Evolutionary conservation across 1,284 basidiomycete genomes (phyloP).

Genomic region (Tremellales sp.): DNA sequence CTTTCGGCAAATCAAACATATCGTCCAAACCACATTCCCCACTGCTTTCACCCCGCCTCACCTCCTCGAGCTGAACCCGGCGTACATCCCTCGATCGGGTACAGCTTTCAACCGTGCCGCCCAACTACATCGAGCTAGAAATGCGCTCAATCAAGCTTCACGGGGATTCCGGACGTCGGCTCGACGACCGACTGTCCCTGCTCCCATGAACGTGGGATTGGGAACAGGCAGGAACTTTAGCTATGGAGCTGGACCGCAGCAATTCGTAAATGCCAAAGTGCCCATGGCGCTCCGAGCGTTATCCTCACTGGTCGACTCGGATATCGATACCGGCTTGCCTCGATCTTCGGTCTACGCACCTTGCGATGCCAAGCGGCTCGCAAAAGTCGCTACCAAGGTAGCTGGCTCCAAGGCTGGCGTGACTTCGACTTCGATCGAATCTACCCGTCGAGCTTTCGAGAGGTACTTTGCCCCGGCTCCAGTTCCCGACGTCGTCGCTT

Average conservation of each 20-base stretch:
- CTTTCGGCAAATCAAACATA: neutral
- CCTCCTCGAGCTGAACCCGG: slow-evolving; percentile 8
- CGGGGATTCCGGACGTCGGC: slow-evolving; percentile 5
- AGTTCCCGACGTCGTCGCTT: slow-evolving; percentile 16
- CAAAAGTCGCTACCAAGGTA: slow-evolving; percentile 3
- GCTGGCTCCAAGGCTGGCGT: neutral
- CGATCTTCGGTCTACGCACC: slow-evolving; percentile 25
- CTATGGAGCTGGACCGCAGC: slow-evolving; percentile 7
- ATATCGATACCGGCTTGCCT: slow-evolving; percentile 29
- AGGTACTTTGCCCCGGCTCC: slow-evolving; percentile 24
- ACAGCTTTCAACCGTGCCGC: slow-evolving; percentile 4
- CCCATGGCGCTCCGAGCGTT: slow-evolving; percentile 37
- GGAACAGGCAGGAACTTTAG: slow-evolving; percentile 34
- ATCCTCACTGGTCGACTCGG: slow-evolving; percentile 25
- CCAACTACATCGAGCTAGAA: neutral
- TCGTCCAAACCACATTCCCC: slow-evolving; percentile 23
- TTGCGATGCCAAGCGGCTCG: no score
- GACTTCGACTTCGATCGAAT: neutral
- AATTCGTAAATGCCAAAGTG: slow-evolving; percentile 18
- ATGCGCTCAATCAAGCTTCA: slow-evolving; percentile 10
- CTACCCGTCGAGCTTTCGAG: slow-evolving; percentile 10
- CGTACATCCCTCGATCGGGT: slow-evolving; percentile 11
- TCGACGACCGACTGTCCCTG: slow-evolving; percentile 16
- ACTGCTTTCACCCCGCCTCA: slow-evolving; percentile 17
- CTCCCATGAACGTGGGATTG: slow-evolving; percentile 26